Evolutionary conservation across 805 yeast species (phyloP), one percentile per base, ranked within the genome.

Genomic region (Candida rishiriensis): DNA sequence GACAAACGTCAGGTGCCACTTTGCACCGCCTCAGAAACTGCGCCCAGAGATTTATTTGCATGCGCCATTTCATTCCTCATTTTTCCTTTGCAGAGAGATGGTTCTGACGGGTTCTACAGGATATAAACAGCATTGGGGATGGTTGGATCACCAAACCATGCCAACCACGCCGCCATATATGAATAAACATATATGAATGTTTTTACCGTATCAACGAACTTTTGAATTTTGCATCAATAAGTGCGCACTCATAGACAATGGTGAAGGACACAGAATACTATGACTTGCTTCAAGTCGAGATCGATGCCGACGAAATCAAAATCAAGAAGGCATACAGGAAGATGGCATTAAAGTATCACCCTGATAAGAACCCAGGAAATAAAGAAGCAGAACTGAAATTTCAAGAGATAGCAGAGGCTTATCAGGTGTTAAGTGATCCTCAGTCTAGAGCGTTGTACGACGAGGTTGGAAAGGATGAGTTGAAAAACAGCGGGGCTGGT

Each of bases 301-400:
- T 75, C 1, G 70, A 75, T 3, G 90, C 91, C 5, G 73, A 79
- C 6, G 81, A 78, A 4, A 68, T 72, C 7, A 86, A 83, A 45
- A 81, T 86, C 63, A 86, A 85, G 60, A 86, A 84, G 60, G 90
- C 91, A 0, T 86, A 86, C 64, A 69, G 93, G 46, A 83, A 81
- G 61, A 79, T 81, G 63, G 89, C 95, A 1, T 73, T 85, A 43
- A 77, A 75, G 54, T 81, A 79, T 53, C 95, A 85, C 61, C 95
- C 95, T 2, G 95, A 85, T 61, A 85, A 85, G 64, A 85, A 85
- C 55, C 86, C 84, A 28, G 77, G 80, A 49, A 87, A 84, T 60
- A 88, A 88, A 5, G 70, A 70, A 14, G 93, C 95, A 10, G 87
- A 88, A 15, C 75, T 74, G 49, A 82, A 81, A 64, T 86, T 86